Evolutionary conservation across 768 basidiomycete genomes (phyloP).

Genomic region (Lentinula lateritia): DNA sequence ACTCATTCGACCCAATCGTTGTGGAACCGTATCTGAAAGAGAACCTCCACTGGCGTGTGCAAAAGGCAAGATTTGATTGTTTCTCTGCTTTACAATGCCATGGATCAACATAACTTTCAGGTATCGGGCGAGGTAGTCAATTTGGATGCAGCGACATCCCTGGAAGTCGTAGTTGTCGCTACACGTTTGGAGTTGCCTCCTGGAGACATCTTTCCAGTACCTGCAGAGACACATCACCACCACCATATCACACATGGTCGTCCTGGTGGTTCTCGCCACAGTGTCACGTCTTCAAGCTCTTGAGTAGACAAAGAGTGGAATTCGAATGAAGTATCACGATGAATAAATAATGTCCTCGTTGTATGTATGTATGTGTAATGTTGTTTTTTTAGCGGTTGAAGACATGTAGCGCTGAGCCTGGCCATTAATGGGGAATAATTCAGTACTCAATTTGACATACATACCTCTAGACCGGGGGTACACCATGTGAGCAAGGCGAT

Average conservation of each 20-base stretch:
- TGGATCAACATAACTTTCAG: not conserved
- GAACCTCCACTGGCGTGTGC: constrained; percentile 35
- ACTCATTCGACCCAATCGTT: constrained; percentile 29
- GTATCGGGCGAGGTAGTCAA: not conserved
- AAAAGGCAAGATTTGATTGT: constrained; percentile 24
- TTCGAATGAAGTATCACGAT: not conserved
- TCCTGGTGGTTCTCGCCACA: not conserved
- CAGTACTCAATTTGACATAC: too few species aligned
- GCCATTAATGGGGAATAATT: too few species aligned
- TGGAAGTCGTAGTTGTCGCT: constrained; percentile 11
- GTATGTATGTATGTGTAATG: not conserved
- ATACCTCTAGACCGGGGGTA: too few species aligned
- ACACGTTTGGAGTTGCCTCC: constrained; percentile 9
- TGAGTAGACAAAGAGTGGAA: too few species aligned
- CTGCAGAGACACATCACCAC: constrained; percentile 11
- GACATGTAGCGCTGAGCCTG: too few species aligned
- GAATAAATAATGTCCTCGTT: not conserved
- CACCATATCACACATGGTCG: constrained; percentile 12
- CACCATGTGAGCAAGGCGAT: not conserved
- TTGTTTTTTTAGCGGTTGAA: too few species aligned
- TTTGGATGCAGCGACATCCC: constrained; percentile 8
- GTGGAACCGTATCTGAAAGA: constrained; percentile 35
- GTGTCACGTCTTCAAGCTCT: not conserved
- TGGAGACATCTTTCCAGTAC: constrained; percentile 11
- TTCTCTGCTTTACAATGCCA: not conserved